Percentiles rank a stretch among this genome's conserved stretches.
Conservation (phyloP, 441 rosid genomes). For the Populus tomentosa region DNA sequence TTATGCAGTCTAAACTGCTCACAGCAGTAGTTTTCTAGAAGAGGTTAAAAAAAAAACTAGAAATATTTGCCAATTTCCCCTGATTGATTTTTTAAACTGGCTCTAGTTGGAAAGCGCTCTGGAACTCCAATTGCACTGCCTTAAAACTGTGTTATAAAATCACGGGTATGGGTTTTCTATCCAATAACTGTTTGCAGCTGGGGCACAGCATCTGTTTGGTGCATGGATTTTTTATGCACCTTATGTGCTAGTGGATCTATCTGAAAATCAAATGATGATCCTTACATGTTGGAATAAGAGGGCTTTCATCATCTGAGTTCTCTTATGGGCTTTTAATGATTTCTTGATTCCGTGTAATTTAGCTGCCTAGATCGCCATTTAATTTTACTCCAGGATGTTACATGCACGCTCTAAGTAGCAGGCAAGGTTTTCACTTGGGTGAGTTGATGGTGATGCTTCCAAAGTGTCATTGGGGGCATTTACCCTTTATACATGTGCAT, state of each 20-base stretch:
- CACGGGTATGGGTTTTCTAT: not conserved
- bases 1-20: not conserved
- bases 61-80: not conserved
- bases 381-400: not conserved
- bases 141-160: not conserved
- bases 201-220: not conserved
- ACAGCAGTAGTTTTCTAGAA: not conserved
- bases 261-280: not conserved
- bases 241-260: not conserved
- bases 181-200: not conserved
- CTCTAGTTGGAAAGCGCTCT: not conserved
- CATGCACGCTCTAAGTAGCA: not conserved
- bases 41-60: not conserved
- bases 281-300: not conserved
- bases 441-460: conserved; percentile 1
- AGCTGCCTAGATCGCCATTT: not conserved
- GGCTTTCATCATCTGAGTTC: not conserved
- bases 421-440: not conserved
- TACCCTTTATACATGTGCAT: not conserved
- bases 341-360: not conserved
- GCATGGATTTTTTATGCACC: not conserved
- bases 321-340: not conserved
- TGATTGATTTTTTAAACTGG: not conserved
- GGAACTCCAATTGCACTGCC: not conserved
- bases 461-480: not conserved